Evolutionary conservation across 306 rosid genomes (phyloP), one percentile per base, ranked within the genome.

Genomic region (Herpetospermum pedunculosum): DNA sequence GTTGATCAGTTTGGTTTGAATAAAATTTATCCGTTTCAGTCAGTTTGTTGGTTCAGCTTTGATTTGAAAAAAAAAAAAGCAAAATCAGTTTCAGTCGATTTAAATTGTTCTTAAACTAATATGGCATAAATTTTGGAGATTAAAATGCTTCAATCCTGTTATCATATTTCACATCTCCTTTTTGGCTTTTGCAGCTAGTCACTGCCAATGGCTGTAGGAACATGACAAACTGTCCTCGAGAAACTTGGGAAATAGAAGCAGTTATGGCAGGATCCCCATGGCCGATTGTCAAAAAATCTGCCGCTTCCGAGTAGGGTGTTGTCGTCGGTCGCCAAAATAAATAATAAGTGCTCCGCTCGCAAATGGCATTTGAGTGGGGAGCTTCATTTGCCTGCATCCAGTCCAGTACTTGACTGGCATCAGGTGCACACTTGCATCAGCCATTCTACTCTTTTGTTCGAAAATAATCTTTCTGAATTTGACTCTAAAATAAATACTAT

Each of bases 181-280:
- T 10, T 37, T 80, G 44, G 43, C 4, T 70, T 65, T 77, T 50
- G 78, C 85, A 92, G 96, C 80, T 73, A 77, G 91, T 92, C 82
- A 85, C 89, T 37, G 88, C 83, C 23, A 28, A 34, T 35, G 96
- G 98, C 70, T 90, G 90, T 86, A 87, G 85, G 80, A 92, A 86
- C 77, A 82, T 90, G 98, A 87, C 90, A 23, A 86, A 82, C n/a
- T 87, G 90, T 75, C 98, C 97, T 2, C 85, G 96, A 34, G 76
- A 87, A 76, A 78, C 75, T 73, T 59, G 19, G 73, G 97, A 92
- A 80, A 87, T 92, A 9, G 97, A 92, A 76, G 93, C 90, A 16
- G 96, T 92, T 58, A 92, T 92, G 98, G 89, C 93, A 1, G 98
- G 93, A 15, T 88, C 82, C 58, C 87, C 89, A 7, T 92, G 98